These are phyloP conservation scores for Calonectria pseudoturangicola DNA, from an alignment of 2,329 filamentous ascomycete species.

Conservation along the genomic window DNA sequence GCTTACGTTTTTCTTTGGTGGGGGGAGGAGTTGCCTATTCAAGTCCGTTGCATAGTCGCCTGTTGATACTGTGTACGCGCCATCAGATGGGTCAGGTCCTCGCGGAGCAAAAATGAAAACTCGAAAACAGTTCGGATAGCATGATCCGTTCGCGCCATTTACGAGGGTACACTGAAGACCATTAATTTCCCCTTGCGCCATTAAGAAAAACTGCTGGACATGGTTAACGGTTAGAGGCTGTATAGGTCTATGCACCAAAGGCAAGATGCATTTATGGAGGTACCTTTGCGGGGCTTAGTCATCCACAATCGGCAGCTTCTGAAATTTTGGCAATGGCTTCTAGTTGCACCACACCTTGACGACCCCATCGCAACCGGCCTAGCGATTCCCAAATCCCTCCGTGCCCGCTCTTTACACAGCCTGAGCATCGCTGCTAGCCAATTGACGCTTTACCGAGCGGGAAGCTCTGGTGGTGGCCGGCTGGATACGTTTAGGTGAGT, in stretches of 20 bases:
- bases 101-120: background rate
- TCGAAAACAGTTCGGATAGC: background rate
- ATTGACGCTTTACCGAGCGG: constrained; percentile 19
- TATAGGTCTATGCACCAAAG: constrained; percentile 41
- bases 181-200: background rate
- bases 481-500: constrained; percentile 39
- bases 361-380: constrained; percentile 38
- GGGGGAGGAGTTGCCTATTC: no score
- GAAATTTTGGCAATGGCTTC: constrained; percentile 50
- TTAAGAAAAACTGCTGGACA: background rate
- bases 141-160: background rate
- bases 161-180: background rate
- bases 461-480: constrained; percentile 8
- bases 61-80: no score
- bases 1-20: background rate
- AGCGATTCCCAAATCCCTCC: constrained; percentile 37
- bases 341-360: constrained; percentile 32
- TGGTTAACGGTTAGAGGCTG: background rate
- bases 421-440: constrained; percentile 29
- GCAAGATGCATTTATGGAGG: background rate
- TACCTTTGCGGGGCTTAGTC: constrained; percentile 50
- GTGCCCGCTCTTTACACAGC: constrained; percentile 25
- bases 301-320: constrained; percentile 35
- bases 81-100: no score
- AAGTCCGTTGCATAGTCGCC: no score